Evolutionary conservation across 1,284 basidiomycete genomes (phyloP).

Genomic region (Naganishia sp.): DNA sequence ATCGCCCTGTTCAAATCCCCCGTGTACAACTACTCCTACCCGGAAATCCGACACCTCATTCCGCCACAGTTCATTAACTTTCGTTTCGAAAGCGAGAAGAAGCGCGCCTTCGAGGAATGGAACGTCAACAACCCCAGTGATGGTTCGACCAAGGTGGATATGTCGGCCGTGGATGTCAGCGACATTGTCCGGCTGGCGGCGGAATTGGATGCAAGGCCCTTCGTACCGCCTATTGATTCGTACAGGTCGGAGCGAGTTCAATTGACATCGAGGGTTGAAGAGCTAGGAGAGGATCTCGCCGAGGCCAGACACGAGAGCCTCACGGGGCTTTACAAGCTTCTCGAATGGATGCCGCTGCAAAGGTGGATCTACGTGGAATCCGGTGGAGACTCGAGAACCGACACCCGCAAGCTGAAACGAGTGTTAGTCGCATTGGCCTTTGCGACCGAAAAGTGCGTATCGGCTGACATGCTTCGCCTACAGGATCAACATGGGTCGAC

Average conservation of each 20-base stretch:
- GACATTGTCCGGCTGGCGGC: conserved; percentile 16
- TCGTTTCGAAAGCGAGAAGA: conserved; percentile 8
- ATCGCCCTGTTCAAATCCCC: conserved; percentile 21
- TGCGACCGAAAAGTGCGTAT: background rate
- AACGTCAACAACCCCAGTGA: background rate
- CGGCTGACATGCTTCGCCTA: background rate
- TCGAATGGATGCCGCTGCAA: conserved; percentile 28
- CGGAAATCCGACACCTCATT: conserved; percentile 12
- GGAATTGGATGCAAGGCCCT: conserved; percentile 18
- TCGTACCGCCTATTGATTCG: background rate
- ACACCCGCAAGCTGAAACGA: conserved; percentile 18
- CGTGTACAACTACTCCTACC: conserved; percentile 26
- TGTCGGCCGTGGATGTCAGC: background rate
- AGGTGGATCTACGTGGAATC: conserved; percentile 26
- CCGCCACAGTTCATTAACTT: conserved; percentile 26
- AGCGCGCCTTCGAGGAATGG: background rate
- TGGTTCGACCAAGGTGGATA: conserved; percentile 7
- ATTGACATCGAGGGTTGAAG: background rate
- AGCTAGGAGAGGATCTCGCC: conserved; percentile 13
- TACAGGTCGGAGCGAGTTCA: background rate
- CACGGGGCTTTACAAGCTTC: conserved; percentile 19
- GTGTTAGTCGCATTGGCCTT: conserved; percentile 3
- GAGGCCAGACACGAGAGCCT: conserved; percentile 25
- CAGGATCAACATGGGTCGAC: conserved; percentile 22
- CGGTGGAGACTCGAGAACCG: conserved; percentile 1